Evolutionary conservation across 805 yeast genomes (phyloP), one percentile per base, ranked within the genome.

Genomic region (Wickerhamiella slavikovae): DNA sequence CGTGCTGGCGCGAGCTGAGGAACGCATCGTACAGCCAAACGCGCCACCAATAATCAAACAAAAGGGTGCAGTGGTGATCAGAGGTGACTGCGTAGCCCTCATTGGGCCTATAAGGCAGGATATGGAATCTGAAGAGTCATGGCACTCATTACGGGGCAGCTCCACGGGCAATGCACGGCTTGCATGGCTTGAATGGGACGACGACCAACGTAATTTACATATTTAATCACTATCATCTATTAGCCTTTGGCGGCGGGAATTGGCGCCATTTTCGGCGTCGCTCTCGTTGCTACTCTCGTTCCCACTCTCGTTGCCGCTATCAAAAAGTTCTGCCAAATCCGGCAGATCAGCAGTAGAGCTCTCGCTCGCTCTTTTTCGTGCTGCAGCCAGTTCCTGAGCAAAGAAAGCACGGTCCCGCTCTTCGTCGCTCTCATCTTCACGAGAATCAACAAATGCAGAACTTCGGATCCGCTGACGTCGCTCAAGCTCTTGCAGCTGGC

Each of bases 341-440:
- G n/a, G n/a, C n/a, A n/a, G n/a, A n/a, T n/a, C 21, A 10, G 21
- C 10, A 18, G 21, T 18, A 18, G 21, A 10, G 21, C 6, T 6
- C 21, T 18, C 21, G 21, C 21, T 13, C 24, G 11, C 8, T 19
- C 22, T 8, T 8, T 19, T 19, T 8, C 24, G 24, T 12, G 15
- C 11, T 11, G 16, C 51, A 32, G 53, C 48, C 32, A 56, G 55
- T 40, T 74, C 83, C 34, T 66, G 58, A 25, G 49, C 68, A 43
- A 64, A 73, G 42, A 73, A 73, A 18, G 40, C 57, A 3, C 41
- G 44, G 29, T 61, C 66, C 24, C 56, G 55, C 27, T 68, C 78
- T 10, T 58, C 67, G 40, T 71, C 78, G 4, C 66, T 57, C 8
- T 62, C 71, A 40, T 71, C 77, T 43, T 71, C 80, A 2, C 77